Evolutionary conservation across 345 rosid species (phyloP), one percentile per base, ranked within the genome.

Genomic region (Sisymbrium irio): DNA sequence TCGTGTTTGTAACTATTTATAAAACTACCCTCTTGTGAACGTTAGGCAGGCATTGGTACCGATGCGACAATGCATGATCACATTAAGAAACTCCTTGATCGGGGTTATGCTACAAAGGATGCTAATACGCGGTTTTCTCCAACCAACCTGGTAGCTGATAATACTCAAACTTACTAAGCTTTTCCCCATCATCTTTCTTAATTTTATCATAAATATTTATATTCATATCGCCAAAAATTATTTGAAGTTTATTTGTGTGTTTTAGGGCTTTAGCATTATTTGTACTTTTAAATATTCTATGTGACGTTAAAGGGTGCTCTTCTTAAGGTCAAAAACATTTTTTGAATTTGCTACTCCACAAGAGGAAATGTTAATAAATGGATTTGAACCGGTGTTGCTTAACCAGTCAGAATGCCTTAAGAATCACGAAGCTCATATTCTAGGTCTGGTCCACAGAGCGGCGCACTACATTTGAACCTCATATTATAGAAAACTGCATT

Each of bases 41-140:
- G 6, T 56, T 72, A 94, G 99, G 99, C 96, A 1, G 97, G 97
- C 60, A 94, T 94, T 82, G 99, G 99, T 55, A 94, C 97, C 0
- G 99, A 92, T 81, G 99, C 99, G 73, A 94, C 99, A 27, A 94
- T 94, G 99, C 99, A 94, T 59, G 99, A 94, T 73, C 99, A 94
- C 83, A 94, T 94, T 54, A 87, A 94, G 79, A 94, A 94, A 89
- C 85, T 94, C 75, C 96, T 91, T 49, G 98, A 94, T 87, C 86
- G 97, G 62, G 91, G 83, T 77, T 94, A 94, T 83, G 98, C 86
- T 42, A 92, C 92, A 67, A 94, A 94, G 84, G 96, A 94, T 75
- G 71, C 88, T 72, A 91, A 86, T 73, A 89, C 89, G 36, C 92
- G 89, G 33, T 91, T 94, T 84, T 86, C 88, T 9, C 98, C 98